Evolutionary conservation across 768 basidiomycete genomes (phyloP), one percentile per base, ranked within the genome.

Genomic region (Boletus sp.): DNA sequence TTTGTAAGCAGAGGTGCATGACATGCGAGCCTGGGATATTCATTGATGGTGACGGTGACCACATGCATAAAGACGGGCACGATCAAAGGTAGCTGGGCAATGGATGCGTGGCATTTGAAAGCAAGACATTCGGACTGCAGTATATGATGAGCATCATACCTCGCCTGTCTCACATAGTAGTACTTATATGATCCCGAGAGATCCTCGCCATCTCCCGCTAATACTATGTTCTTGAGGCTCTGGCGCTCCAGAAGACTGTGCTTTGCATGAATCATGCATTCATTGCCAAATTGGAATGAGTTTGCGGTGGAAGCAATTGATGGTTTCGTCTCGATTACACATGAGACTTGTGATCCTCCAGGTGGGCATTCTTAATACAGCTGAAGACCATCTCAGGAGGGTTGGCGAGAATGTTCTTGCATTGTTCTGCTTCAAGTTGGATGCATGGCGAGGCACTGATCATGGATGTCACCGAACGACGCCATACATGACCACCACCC

Each of bases 31-130:
- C 47, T 84, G 80, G 2, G 88, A 89, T 49, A 83, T 80, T 2
- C 89, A 81, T 36, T 87, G 85, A 39, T 84, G 85, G 66, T 90
- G 89, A 2, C 89, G 85, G 39, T 83, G 79, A 0, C 88, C 86
- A 15, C 79, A 80, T 28, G 78, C 75, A 5, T 83, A 80, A 18
- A 76, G 71, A 7, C 69, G 70, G 6, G 65, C 60, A 20, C 77
- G 70, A 45, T 77, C 71, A 33, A 82, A 73, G 3, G 75, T 71
- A 8, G 20, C 68, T 79, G 9, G 82, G 75, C 32, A 75, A 66
- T 0, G 85, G 83, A 40, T 83, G 77, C 0, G 84, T 81, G 0
- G 78, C 68, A 46, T 84, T 85, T 5, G 83, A 69, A 17, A 92
- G 77, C 17, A 83, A 70, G 4, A 74, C 59, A 58, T 83, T 83